Conservation (phyloP, 129 eudicot species). For the Lonicera japonica region DNA sequence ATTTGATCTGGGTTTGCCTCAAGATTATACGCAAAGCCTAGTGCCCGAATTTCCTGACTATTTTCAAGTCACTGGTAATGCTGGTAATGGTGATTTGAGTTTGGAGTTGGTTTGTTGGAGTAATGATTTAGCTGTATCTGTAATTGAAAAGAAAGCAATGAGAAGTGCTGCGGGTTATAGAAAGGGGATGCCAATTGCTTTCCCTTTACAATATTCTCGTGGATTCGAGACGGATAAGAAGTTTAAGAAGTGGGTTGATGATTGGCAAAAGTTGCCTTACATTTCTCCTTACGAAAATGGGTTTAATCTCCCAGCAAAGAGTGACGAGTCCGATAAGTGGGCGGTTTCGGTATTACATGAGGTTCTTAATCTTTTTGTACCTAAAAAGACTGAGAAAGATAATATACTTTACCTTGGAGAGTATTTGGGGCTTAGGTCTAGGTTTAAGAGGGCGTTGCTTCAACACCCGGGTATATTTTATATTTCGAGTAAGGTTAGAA, state of each 20-base stretch:
- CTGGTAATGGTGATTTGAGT: constrained; percentile 11
- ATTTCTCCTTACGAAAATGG: constrained; percentile 74
- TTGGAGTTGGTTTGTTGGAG: constrained; percentile 89
- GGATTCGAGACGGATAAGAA: constrained; percentile 79
- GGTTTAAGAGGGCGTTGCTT: constrained; percentile 75
- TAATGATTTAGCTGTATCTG: constrained; percentile 63
- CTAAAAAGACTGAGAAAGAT: constrained; percentile 75
- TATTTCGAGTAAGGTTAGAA: constrained; percentile 63
- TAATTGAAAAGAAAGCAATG: constrained; percentile 37
- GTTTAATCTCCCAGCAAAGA: constrained; percentile 24
- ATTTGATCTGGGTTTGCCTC: constrained; percentile 86
- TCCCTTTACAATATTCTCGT: constrained; percentile 54
- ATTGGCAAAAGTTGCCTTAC: constrained; percentile 87
- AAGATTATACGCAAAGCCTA: constrained; percentile 37
- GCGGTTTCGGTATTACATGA: constrained; percentile 72
- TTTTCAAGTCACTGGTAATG: constrained; percentile 39
- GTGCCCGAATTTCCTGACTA: constrained; percentile 83
- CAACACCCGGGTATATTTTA: constrained; percentile 92
- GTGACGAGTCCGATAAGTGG: constrained; percentile 80
- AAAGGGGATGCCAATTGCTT: constrained; percentile 28
- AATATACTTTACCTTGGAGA: constrained; percentile 64
- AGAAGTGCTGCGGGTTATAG: constrained; percentile 5
- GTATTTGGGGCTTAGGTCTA: constrained; percentile 66
- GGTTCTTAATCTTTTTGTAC: constrained; percentile 59
- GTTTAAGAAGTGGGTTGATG: constrained; percentile 78